phyloP scores from a whole-genome alignment of 192 early-diverging fungal genomes.

The Podila epicladia region DNA sequence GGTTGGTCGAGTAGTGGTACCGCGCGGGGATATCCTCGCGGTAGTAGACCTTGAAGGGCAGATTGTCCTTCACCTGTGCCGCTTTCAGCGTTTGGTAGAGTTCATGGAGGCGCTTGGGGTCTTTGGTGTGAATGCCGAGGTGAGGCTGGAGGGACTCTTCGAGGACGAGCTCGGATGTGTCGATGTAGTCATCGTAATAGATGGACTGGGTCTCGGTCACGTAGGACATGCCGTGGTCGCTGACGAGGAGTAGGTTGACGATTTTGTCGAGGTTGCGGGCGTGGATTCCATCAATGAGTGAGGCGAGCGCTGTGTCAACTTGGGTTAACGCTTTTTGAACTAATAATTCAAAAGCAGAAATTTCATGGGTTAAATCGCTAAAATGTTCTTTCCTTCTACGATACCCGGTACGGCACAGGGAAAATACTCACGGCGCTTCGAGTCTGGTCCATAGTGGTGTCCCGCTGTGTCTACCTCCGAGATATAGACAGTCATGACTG shows the following conservation, averaged over 20 bases:
- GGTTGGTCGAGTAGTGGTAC: constrained; percentile 75
- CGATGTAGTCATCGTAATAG: constrained; percentile 80
- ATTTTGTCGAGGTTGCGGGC: constrained; percentile 65
- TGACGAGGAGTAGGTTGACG: constrained; percentile 76
- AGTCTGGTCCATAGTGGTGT: constrained; percentile 78
- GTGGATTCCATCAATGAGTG: constrained; percentile 65
- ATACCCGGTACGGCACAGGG: no score
- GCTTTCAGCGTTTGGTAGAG: constrained; percentile 64
- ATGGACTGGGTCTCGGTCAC: constrained; percentile 61
- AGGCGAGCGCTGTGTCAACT: constrained; percentile 59
- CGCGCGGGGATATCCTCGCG: constrained; percentile 75
- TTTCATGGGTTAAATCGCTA: no score
- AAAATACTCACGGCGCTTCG: constrained; percentile 64
- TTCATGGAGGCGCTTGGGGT: constrained; percentile 41
- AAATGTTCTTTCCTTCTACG: no score
- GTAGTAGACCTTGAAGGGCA: constrained; percentile 72
- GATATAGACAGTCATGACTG: constrained; percentile 81
- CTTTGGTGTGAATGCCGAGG: constrained; percentile 67
- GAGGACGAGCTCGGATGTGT: constrained; percentile 51
- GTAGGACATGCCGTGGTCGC: constrained; percentile 92
- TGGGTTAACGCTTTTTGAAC: constrained; percentile 30
- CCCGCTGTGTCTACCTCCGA: constrained; percentile 84
- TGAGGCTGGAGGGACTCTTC: constrained; percentile 63
- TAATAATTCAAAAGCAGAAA: neutral
- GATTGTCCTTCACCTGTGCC: constrained; percentile 50